Evolutionary conservation across 2,329 filamentous ascomycete species (phyloP).

Genomic region (Pleoardoris graminearum): DNA sequence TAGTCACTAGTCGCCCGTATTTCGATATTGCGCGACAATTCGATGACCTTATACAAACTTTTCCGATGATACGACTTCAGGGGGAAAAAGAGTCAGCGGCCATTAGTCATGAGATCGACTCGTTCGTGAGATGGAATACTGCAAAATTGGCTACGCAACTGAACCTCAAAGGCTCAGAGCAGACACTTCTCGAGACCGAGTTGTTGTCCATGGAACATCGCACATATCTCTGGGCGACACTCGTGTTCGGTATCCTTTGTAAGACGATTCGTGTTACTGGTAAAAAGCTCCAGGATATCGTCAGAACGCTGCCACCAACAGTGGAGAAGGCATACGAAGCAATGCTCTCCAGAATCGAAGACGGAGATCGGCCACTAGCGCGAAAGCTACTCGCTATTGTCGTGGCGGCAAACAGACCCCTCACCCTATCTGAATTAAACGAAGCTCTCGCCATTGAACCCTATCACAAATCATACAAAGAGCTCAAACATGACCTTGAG

Average conservation of each 20-base stretch:
- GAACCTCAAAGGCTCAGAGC: no score
- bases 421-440: conserved; percentile 29
- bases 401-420: no score
- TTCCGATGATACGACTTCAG: conserved; percentile 15
- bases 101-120: conserved; percentile 39
- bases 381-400: no score
- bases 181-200: conserved; percentile 41
- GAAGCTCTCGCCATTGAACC: conserved; percentile 19
- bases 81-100: conserved; percentile 29
- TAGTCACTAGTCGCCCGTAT: conserved; percentile 43
- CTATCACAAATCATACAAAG: background rate
- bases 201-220: no score
- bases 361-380: no score
- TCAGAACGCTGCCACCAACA: conserved; percentile 19
- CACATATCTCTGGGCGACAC: conserved; percentile 35
- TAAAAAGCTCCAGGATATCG: conserved; percentile 11
- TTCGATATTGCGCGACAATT: conserved; percentile 21
- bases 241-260: conserved; percentile 20
- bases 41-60: conserved; percentile 4
- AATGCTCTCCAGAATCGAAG: conserved; percentile 28
- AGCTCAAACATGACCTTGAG: conserved; percentile 4
- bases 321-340: conserved; percentile 36
- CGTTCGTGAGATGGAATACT: no score
- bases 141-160: no score
- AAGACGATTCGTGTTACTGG: conserved; percentile 12